Evolutionary conservation across 805 yeast species (phyloP).

Genomic region (Myxozyma sirexii): DNA sequence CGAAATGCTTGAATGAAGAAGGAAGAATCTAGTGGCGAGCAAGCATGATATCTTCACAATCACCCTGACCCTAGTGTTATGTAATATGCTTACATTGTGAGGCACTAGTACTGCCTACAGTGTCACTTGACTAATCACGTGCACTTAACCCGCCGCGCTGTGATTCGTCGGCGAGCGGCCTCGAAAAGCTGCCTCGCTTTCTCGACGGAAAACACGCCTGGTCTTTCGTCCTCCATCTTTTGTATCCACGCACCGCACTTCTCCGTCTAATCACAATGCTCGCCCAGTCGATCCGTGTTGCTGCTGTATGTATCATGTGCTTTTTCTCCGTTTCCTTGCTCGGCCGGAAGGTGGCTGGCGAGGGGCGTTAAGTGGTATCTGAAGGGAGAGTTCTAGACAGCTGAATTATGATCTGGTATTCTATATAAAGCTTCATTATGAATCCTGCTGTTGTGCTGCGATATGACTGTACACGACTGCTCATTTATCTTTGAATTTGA

Average conservation of each 20-base stretch:
- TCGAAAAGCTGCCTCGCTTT: constrained; percentile 1
- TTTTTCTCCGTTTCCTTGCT: neutral
- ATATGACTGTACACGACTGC: too few species aligned
- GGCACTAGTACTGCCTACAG: neutral
- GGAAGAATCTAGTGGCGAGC: constrained; percentile 1
- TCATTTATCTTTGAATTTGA: neutral
- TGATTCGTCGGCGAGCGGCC: neutral
- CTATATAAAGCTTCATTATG: too few species aligned
- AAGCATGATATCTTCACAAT: neutral
- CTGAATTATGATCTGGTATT: neutral
- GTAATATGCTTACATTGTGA: neutral
- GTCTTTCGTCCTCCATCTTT: neutral
- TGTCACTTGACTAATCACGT: neutral
- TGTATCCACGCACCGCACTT: neutral
- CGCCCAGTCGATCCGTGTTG: constrained; percentile 29
- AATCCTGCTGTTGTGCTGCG: too few species aligned
- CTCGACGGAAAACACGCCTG: neutral
- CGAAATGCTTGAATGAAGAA: constrained; percentile 8
- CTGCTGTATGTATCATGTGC: constrained; percentile 20
- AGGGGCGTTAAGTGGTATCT: neutral
- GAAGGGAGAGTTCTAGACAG: neutral
- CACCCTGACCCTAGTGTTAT: neutral
- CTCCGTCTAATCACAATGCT: constrained; percentile 16
- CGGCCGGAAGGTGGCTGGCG: neutral
- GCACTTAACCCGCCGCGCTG: neutral